phyloP scores from a whole-genome alignment of 208 protist species.

The Entamoeba invadens region DNA sequence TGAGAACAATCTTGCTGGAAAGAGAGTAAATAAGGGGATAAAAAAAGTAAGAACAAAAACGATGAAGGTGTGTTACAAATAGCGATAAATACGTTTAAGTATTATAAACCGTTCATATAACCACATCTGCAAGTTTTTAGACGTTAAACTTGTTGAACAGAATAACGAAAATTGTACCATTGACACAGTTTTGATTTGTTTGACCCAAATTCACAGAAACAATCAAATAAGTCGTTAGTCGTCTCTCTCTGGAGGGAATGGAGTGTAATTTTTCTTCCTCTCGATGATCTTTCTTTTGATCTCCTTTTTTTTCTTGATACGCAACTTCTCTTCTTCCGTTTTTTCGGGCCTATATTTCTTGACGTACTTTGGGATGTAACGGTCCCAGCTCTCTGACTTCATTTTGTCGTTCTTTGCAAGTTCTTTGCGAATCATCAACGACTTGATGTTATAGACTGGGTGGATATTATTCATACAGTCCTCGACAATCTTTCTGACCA shows the following conservation, averaged over 20 bases:
- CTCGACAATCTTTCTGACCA: slow-evolving; percentile 62
- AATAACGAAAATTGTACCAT: no score
- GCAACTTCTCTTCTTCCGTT: neutral
- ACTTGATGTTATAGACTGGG: slow-evolving; percentile 97
- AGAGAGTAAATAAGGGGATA: no score
- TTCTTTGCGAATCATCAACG: slow-evolving; percentile 93
- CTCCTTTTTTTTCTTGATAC: neutral
- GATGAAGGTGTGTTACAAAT: no score
- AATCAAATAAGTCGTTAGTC: no score
- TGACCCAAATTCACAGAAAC: neutral
- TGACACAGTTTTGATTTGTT: neutral
- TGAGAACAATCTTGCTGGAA: no score
- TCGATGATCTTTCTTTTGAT: neutral
- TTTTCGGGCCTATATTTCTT: neutral
- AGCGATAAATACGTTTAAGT: no score
- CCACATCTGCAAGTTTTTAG: no score
- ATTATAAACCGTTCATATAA: no score
- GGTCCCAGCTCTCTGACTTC: neutral
- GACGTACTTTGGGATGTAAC: neutral
- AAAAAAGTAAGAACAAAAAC: no score
- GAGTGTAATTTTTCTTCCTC: slow-evolving; percentile 8
- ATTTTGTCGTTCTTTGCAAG: slow-evolving; percentile 55
- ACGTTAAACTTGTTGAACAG: no score
- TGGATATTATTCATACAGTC: slow-evolving; percentile 99
- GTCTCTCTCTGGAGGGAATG: slow-evolving; percentile 6